phyloP scores from a whole-genome alignment of 2,329 filamentous ascomycete genomes.

The Cryphonectria nitschkei region DNA sequence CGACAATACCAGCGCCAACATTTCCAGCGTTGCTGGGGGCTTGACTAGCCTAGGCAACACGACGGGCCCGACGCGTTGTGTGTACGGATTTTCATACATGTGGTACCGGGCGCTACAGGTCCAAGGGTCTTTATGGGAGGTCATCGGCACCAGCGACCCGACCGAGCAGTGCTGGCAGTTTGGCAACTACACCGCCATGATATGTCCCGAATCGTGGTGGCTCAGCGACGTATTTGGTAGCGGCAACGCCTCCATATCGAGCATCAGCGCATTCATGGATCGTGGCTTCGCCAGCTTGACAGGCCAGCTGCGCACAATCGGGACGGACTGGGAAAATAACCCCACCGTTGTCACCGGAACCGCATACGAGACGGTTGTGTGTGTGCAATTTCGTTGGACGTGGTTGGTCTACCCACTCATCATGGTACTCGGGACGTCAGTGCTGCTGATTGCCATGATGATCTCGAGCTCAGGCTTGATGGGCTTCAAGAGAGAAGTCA shows the following conservation, averaged over 20 bases:
- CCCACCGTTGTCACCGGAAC: background rate
- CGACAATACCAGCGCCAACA: background rate
- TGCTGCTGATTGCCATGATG: background rate
- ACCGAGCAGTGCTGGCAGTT: background rate
- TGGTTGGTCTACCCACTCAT: conserved; percentile 7
- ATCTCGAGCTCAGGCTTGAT: background rate
- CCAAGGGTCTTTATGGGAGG: background rate
- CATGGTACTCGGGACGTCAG: background rate
- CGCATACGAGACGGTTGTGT: background rate
- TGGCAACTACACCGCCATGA: background rate
- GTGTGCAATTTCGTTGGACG: background rate
- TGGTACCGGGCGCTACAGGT: background rate
- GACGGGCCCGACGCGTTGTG: conserved; percentile 5
- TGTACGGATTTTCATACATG: background rate
- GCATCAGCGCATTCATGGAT: conserved; percentile 8
- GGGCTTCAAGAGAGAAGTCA: conserved; percentile 3
- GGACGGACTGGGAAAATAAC: background rate
- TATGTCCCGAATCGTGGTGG: conserved; percentile 3
- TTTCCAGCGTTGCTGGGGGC: background rate
- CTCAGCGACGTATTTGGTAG: background rate
- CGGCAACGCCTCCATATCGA: conserved; percentile 1
- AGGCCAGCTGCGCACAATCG: background rate
- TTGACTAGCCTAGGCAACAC: background rate
- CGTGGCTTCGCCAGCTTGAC: conserved; percentile 7
- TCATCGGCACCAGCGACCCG: background rate